Evolutionary conservation across 495 filamentous ascomycete species (phyloP), one percentile per base, ranked within the genome.

Genomic region (Pyronema omphalodes): DNA sequence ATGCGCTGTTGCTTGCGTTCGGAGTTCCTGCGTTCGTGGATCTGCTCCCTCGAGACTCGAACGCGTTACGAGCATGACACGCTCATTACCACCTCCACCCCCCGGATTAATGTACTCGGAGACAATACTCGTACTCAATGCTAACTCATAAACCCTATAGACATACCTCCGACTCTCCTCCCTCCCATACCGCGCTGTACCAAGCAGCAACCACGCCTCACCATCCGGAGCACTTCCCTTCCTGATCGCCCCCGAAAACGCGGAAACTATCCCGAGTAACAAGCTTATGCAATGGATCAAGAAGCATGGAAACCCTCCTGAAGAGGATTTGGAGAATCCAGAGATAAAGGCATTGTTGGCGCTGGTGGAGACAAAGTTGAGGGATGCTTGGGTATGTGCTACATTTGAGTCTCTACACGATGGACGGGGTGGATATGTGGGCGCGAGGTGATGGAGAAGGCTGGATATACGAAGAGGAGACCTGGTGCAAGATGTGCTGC

Each of bases 181-280:
- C 15, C 73, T 94, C 40, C 66, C 78, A n/a, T 84, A 84, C 63
- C 69, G 71, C 48, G 70, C 79, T n/a, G 69, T 80, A 11, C 68
- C 84, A 8, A 91, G 88, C 14, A 93, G 77, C 57, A 95, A 95
- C 67, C 91, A 96, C 68, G 87, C 91, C 40, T 93, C 88, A 9
- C 89, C 91, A 0, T 81, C 80, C 35, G 89, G 89, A 52, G 72
- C 79, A 15, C 75, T 98, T 34, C 91, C 91, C 8, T 98, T 94
- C 70, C 76, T 98, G 45, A 75, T 89, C 8, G 82, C 84, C 7
- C 62, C 73, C 2, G 51, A 64, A 3, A 33, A 58, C 44, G 61
- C 56, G 51, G 41, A 11, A 9, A 76, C 82, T 6, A 70, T 91
- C n/a, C 71, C 81, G 0, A 76, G 82, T 7, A 70, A 64, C 55